Evolutionary conservation across 805 yeast genomes (phyloP).

Genomic region (Sugiyamaella floridensis): DNA sequence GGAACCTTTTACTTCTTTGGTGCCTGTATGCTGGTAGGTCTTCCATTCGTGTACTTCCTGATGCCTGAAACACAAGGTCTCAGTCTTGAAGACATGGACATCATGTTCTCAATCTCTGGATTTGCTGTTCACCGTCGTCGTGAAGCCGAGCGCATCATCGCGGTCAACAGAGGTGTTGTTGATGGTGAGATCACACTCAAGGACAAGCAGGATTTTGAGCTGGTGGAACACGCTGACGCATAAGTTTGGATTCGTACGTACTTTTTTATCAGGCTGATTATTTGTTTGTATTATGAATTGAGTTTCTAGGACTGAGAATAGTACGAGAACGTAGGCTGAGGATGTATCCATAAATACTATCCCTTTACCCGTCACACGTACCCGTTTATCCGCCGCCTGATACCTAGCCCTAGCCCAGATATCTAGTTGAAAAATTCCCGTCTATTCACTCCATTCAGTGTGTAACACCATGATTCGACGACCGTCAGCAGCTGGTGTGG

Average conservation of each 20-base stretch:
- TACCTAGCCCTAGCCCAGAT: background rate
- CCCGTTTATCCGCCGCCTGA: no score
- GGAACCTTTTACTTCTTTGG: constrained; percentile 42
- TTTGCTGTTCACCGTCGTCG: constrained; percentile 3
- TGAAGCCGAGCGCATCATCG: constrained; percentile 10
- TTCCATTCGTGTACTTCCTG: constrained; percentile 31
- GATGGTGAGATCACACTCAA: background rate
- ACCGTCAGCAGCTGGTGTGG: background rate
- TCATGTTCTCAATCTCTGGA: constrained; percentile 10
- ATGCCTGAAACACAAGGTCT: constrained; percentile 40
- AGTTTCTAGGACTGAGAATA: no score
- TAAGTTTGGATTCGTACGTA: background rate
- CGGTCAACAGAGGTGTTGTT: background rate
- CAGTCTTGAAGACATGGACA: constrained; percentile 38
- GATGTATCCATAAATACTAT: no score
- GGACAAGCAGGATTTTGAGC: background rate
- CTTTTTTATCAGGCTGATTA: no score
- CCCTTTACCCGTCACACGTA: no score
- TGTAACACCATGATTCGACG: background rate
- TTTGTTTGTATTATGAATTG: no score
- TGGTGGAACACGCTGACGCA: background rate
- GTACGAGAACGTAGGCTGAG: no score
- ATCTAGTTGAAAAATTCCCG: background rate
- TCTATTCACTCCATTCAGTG: background rate
- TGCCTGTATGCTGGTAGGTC: constrained; percentile 5